Evolutionary conservation across 2,329 filamentous ascomycete species (phyloP).

Genomic region (Hirsutella minnesotensis): DNA sequence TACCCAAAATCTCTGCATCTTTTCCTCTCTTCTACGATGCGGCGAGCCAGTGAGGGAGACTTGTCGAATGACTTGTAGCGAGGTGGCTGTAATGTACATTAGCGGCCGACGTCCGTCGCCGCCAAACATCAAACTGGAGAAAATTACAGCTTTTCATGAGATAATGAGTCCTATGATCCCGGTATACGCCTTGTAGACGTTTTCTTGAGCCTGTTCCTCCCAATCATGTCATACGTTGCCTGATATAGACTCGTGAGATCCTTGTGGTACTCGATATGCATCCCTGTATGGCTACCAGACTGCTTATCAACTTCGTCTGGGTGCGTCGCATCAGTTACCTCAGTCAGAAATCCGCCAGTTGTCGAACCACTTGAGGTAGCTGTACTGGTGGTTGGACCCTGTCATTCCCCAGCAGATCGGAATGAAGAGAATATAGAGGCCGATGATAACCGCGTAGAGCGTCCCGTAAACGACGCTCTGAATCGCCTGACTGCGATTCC

Average conservation of each 20-base stretch:
- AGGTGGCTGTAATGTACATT: slow-evolving; percentile 1
- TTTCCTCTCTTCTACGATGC: neutral
- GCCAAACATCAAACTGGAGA: slow-evolving; percentile 4
- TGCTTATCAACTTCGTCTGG: neutral
- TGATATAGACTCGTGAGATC: neutral
- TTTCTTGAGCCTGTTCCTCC: slow-evolving; percentile 9
- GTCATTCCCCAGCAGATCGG: slow-evolving; percentile 96
- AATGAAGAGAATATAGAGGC: slow-evolving; percentile 80
- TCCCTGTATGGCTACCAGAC: no score
- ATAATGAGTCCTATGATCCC: slow-evolving; percentile 11
- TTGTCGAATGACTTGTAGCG: neutral
- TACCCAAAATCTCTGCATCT: slow-evolving; percentile 11
- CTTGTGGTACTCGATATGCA: neutral
- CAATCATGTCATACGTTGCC: slow-evolving; percentile 6
- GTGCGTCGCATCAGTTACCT: slow-evolving; percentile 8
- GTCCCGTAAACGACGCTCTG: slow-evolving; percentile 60
- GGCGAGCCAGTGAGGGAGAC: neutral
- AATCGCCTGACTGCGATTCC: slow-evolving; percentile 49
- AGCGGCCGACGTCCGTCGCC: neutral
- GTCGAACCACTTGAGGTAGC: slow-evolving; percentile 87
- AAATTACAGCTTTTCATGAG: slow-evolving; percentile 18
- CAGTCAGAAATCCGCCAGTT: slow-evolving; percentile 71
- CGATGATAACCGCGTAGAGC: slow-evolving; percentile 64
- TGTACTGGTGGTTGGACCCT: slow-evolving; percentile 71
- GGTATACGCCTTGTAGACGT: slow-evolving; percentile 5